Percentiles rank a stretch among this genome's conserved stretches.
Evolutionary conservation across 345 rosid species (phyloP).

Genomic region (Hypericum androsaemum): DNA sequence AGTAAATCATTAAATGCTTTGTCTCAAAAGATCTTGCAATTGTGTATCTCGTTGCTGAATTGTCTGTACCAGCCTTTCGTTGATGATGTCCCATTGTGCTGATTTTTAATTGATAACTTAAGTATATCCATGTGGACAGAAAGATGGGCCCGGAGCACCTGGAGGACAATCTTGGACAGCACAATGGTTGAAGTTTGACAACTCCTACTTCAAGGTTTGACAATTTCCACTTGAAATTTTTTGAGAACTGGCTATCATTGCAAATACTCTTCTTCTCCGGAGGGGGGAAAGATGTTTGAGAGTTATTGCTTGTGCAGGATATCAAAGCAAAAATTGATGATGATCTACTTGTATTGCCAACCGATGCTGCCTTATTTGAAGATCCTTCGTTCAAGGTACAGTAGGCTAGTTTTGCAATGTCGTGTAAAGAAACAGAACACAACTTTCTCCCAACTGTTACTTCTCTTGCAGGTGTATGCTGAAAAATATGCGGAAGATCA

Average conservation of each 20-base stretch:
- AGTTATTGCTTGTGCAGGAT: conserved; percentile 35
- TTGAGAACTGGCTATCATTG: conserved; percentile 9
- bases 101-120: no score
- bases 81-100: no score
- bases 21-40: no score
- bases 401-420: background rate
- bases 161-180: conserved; percentile 98
- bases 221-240: background rate
- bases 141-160: conserved; percentile 89
- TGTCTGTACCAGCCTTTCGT: no score
- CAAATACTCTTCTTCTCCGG: background rate
- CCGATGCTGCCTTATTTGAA: conserved; percentile 82
- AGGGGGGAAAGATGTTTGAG: conserved; percentile 1
- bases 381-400: conserved; percentile 89
- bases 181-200: conserved; percentile 92
- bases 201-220: conserved; percentile 90
- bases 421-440: background rate
- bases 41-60: no score
- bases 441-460: conserved; percentile 13
- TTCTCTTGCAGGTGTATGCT: conserved; percentile 56
- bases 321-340: conserved; percentile 67
- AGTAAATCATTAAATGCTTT: no score
- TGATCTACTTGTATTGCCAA: conserved; percentile 79
- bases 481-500: conserved; percentile 84
- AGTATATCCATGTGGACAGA: conserved; percentile 35